phyloP scores from a whole-genome alignment of 148 eudicot species.

The Nepenthes mirabilis region DNA sequence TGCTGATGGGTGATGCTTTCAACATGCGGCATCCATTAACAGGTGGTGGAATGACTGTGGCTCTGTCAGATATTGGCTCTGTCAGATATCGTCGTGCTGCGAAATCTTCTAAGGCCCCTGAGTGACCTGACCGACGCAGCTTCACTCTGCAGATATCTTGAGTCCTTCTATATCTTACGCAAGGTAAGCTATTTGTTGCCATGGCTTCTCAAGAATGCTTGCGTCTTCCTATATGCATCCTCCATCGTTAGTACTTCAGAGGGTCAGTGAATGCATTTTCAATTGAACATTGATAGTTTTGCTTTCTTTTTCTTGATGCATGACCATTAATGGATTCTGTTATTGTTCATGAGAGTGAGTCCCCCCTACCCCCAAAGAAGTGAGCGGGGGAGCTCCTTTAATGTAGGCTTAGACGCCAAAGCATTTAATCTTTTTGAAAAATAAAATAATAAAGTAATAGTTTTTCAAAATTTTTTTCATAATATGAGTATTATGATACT shows the following conservation, averaged over 20 bases:
- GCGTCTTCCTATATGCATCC: neutral
- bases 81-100: constrained; percentile 65
- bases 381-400: no score
- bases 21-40: constrained; percentile 93
- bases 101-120: constrained; percentile 67
- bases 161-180: constrained; percentile 72
- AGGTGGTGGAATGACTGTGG: constrained; percentile 96
- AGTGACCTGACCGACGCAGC: constrained; percentile 52
- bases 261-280: neutral
- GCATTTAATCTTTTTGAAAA: no score
- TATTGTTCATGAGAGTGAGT: no score
- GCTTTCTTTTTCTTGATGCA: no score
- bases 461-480: no score
- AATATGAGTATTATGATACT: no score
- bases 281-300: no score
- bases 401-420: no score
- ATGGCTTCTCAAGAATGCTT: neutral
- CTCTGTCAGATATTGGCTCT: constrained; percentile 79
- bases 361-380: no score
- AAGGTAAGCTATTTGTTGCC: constrained; percentile 31
- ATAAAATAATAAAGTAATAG: no score
- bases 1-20: constrained; percentile 89
- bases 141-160: constrained; percentile 65
- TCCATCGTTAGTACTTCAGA: neutral
- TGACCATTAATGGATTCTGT: no score